A percentile compares a stretch with the other conserved stretches of the same genome.
Conservation (phyloP, 805 yeast genomes). For the Metschnikowia peoriensis region DNA sequence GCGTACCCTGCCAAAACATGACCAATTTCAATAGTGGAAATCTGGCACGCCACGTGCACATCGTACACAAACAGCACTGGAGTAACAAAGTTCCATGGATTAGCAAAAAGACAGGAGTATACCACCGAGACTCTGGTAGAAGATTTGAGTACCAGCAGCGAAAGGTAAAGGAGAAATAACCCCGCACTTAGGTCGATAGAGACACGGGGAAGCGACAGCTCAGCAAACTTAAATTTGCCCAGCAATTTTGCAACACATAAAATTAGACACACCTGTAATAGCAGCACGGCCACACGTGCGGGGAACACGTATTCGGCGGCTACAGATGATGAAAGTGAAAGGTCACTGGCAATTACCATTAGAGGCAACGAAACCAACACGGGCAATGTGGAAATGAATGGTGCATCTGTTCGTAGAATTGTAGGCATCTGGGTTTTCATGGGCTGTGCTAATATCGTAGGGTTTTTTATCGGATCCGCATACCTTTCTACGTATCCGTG, state of each 20-base stretch:
- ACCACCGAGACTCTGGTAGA: conserved; percentile 26
- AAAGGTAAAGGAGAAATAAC: conserved; percentile 21
- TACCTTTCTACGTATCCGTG: not conserved
- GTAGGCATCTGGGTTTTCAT: not conserved
- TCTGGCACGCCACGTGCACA: conserved; percentile 15
- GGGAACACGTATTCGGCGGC: conserved; percentile 3
- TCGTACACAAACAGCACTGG: conserved; percentile 28
- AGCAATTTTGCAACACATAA: conserved; percentile 19
- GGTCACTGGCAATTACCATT: conserved; percentile 24
- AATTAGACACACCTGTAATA: conserved; percentile 23
- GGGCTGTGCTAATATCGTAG: not conserved
- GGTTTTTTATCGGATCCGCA: not conserved
- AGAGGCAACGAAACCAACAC: conserved; percentile 33
- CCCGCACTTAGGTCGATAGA: conserved; percentile 19
- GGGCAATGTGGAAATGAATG: conserved; percentile 27
- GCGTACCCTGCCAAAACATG: conserved; percentile 20
- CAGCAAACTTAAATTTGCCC: conserved; percentile 5
- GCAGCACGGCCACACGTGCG: conserved; percentile 16
- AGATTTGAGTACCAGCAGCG: conserved; percentile 25
- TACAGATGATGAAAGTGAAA: conserved; percentile 15
- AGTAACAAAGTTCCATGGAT: conserved; percentile 31
- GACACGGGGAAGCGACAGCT: conserved; percentile 3
- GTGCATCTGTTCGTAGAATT: conserved; percentile 1
- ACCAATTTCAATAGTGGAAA: not conserved
- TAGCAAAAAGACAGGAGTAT: conserved; percentile 29